phyloP scores from a whole-genome alignment of 129 eudicot genomes.

The Kitagawia praeruptora region DNA sequence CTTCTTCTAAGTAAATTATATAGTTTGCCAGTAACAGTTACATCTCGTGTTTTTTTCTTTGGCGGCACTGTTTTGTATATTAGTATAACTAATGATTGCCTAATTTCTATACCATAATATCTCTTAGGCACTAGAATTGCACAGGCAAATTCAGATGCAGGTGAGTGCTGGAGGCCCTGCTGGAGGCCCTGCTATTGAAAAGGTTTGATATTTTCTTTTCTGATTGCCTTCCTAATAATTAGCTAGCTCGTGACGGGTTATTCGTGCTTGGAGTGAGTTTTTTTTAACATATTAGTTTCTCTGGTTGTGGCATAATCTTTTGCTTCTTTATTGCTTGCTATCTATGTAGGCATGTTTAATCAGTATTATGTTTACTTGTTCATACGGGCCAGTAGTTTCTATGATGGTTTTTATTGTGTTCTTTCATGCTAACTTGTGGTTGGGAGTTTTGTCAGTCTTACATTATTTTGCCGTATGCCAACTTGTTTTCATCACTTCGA shows the following conservation, averaged over 20 bases:
- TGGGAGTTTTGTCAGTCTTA: not conserved
- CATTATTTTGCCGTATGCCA: not conserved
- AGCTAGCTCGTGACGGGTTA: not conserved
- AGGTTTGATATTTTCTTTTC: conserved; percentile 26
- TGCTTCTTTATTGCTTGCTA: not conserved
- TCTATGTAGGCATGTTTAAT: not conserved
- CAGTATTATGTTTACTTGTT: not conserved
- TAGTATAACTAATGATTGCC: not conserved
- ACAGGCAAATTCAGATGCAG: conserved; percentile 43
- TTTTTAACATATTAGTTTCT: not conserved
- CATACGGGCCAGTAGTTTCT: not conserved
- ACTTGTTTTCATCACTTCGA: not conserved
- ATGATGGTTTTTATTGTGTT: not conserved
- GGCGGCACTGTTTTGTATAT: too few relatives aligned
- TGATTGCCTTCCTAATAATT: not conserved
- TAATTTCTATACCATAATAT: not conserved
- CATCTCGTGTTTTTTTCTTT: not conserved
- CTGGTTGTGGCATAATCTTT: not conserved
- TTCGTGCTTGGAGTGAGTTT: not conserved
- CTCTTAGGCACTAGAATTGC: conserved; percentile 45
- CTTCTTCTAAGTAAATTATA: not conserved
- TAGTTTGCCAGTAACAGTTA: not conserved
- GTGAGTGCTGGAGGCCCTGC: too few relatives aligned
- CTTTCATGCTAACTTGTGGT: not conserved
- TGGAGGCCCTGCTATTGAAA: conserved; percentile 27